Evolutionary conservation across 2,329 filamentous ascomycete genomes (phyloP), one percentile per base, ranked within the genome.

Genomic region (Pseudogymnoascus sp.): DNA sequence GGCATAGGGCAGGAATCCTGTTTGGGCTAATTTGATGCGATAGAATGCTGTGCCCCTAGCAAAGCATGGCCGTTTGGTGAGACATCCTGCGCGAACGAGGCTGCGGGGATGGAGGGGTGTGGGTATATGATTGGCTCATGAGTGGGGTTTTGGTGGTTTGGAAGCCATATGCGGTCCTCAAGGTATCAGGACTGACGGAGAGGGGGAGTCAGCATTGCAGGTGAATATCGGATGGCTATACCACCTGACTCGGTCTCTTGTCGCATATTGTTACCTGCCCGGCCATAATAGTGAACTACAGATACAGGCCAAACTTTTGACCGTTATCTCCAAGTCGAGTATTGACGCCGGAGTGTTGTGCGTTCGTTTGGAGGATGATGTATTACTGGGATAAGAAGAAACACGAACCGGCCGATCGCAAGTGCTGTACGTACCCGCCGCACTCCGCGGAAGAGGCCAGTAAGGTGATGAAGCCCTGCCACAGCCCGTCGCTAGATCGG

Each of bases 21-120:
- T 48, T 48, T 48, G 39, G 26, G 39, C 23, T 48, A 21, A 48
- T 48, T 48, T 48, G 39, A 48, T 48, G 39, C 19, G 39, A 48
- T 28, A 7, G 5, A 26, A 15, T 23, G 13, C 21, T 45, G 39
- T 45, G 9, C 13, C 39, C 39, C 39, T 21, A 45, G 39, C 39
- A 45, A 45, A 45, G 39, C 21, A 45, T 45, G 21, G 39, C 39
- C 39, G 39, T 45, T 45, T 45, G 13, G 21, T 45, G 39, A 45
- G 39, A 45, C 39, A 45, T 26, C 19, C 39, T 21, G 39, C 21
- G 39, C 39, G 21, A 45, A 45, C 39, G 21, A 45, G 39, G 39
- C 39, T 45, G 13, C 21, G 39, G 21, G 39, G 12, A 26, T 45
- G 21, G 39, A 13, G 19, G 39, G 39, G 39, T 48, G 39, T 48